Conservation (phyloP, 805 yeast genomes). For the Candida anglica region DNA sequence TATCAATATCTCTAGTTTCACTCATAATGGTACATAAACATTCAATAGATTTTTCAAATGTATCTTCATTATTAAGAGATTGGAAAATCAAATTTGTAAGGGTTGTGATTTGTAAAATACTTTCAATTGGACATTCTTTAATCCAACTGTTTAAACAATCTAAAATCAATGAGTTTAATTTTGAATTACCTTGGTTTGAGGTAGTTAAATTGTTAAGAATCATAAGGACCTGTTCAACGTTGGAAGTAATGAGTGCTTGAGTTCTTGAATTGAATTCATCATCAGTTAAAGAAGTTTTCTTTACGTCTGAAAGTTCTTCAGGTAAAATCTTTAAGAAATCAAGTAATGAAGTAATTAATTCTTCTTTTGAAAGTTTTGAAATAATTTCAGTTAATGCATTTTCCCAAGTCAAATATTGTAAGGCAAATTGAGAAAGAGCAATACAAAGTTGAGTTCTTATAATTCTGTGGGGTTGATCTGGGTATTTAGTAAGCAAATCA, state of each 20-base stretch:
- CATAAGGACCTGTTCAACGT: constrained; percentile 64
- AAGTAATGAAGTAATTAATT: constrained; percentile 47
- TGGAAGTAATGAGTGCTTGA: constrained; percentile 56
- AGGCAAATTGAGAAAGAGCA: constrained; percentile 74
- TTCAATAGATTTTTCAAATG: constrained; percentile 83
- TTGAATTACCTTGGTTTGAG: constrained; percentile 17
- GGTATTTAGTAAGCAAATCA: constrained; percentile 47
- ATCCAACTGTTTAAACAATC: constrained; percentile 90
- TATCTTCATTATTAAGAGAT: constrained; percentile 53
- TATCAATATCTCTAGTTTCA: constrained; percentile 77
- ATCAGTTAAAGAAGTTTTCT: constrained; percentile 73
- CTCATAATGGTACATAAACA: constrained; percentile 76
- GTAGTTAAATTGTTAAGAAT: constrained; percentile 51
- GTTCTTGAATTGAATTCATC: constrained; percentile 72
- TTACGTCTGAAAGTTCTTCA: constrained; percentile 80
- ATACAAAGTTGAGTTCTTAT: constrained; percentile 82
- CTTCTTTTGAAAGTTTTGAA: constrained; percentile 34
- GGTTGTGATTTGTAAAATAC: constrained; percentile 59
- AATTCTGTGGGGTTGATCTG: constrained; percentile 36
- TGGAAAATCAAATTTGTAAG: constrained; percentile 67
- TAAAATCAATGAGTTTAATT: constrained; percentile 45
- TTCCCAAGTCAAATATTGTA: constrained; percentile 74
- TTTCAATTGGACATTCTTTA: constrained; percentile 72
- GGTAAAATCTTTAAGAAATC: constrained; percentile 87
- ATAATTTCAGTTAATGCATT: constrained; percentile 69